A percentile compares a stretch with the other conserved stretches of the same genome.
Conservation (phyloP, 371 early-diverging fungal genomes). For the Rhizopus delemar region DNA sequence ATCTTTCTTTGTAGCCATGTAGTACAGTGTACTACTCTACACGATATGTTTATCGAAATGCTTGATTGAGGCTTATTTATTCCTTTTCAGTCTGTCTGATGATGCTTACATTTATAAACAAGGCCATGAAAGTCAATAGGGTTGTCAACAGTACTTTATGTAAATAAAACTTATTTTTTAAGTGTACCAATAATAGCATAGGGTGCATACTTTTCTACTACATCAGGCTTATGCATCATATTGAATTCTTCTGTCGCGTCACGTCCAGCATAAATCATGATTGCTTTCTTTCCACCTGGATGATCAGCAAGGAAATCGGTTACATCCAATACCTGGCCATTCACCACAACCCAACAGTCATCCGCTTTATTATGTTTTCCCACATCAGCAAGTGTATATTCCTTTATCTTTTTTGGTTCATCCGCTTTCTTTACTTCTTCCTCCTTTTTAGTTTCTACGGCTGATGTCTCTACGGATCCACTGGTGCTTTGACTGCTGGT, state of each 20-base stretch:
- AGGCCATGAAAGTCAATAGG: too few relatives aligned
- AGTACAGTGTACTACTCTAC: too few relatives aligned
- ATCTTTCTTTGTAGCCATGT: too few relatives aligned
- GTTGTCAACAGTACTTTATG: too few relatives aligned
- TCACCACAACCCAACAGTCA: conserved; percentile 95
- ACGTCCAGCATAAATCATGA: conserved; percentile 79
- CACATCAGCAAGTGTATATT: conserved; percentile 71
- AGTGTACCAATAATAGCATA: conserved; percentile 76
- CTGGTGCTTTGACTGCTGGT: conserved; percentile 6
- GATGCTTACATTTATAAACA: too few relatives aligned
- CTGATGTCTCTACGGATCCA: conserved; percentile 32
- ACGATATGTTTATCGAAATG: too few relatives aligned
- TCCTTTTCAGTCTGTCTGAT: too few relatives aligned
- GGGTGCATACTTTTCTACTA: conserved; percentile 87
- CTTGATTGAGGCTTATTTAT: too few relatives aligned
- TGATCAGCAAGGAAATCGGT: conserved; percentile 89
- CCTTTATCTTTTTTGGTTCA: conserved; percentile 42
- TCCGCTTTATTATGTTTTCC: conserved; percentile 85
- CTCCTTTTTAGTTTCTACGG: conserved; percentile 31
- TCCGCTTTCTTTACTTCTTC: conserved; percentile 35
- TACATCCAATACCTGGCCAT: conserved; percentile 90
- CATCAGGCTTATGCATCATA: conserved; percentile 89
- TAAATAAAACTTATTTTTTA: conserved; percentile 40
- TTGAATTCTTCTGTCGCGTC: conserved; percentile 91
- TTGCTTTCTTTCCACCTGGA: conserved; percentile 85